phyloP scores from a whole-genome alignment of 2,329 filamentous ascomycete species.

The Colletotrichum musae region DNA sequence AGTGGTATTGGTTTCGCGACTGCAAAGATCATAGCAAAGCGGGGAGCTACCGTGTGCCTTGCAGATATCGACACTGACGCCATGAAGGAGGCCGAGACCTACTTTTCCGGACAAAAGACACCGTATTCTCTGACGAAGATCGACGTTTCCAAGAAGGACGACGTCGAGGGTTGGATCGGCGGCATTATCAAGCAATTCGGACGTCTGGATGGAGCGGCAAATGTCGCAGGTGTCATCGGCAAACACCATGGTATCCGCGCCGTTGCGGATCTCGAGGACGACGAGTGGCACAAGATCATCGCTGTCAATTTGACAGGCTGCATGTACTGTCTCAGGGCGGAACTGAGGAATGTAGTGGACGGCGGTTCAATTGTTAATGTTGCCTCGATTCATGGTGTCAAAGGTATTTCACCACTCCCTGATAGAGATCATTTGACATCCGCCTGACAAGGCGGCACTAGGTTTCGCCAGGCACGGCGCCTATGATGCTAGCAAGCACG shows the following conservation, averaged over 20 bases:
- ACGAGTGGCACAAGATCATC: conserved; percentile 64
- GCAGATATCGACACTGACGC: conserved; percentile 54
- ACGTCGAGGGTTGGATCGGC: conserved; percentile 67
- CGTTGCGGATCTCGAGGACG: conserved; percentile 59
- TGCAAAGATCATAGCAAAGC: conserved; percentile 53
- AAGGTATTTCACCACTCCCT: conserved; percentile 45
- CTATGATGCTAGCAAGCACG: conserved; percentile 58
- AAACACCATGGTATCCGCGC: conserved; percentile 56
- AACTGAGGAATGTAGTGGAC: conserved; percentile 60
- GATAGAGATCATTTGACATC: background rate
- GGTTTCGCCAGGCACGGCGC: conserved; percentile 52
- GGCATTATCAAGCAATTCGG: conserved; percentile 64
- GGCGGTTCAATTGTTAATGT: conserved; percentile 73
- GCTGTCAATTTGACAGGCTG: conserved; percentile 65
- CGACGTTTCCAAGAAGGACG: conserved; percentile 61
- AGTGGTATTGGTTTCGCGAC: conserved; percentile 59
- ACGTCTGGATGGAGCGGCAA: conserved; percentile 68
- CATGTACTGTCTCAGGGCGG: conserved; percentile 65
- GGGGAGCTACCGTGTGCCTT: conserved; percentile 55
- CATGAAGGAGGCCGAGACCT: conserved; percentile 48
- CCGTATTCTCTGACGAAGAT: conserved; percentile 53
- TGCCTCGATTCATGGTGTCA: conserved; percentile 64
- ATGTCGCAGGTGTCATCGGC: conserved; percentile 68
- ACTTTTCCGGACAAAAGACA: conserved; percentile 46
- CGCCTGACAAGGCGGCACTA: conserved; percentile 31